Evolutionary conservation across 441 rosid genomes (phyloP).

Genomic region (Aleurites moluccanus): DNA sequence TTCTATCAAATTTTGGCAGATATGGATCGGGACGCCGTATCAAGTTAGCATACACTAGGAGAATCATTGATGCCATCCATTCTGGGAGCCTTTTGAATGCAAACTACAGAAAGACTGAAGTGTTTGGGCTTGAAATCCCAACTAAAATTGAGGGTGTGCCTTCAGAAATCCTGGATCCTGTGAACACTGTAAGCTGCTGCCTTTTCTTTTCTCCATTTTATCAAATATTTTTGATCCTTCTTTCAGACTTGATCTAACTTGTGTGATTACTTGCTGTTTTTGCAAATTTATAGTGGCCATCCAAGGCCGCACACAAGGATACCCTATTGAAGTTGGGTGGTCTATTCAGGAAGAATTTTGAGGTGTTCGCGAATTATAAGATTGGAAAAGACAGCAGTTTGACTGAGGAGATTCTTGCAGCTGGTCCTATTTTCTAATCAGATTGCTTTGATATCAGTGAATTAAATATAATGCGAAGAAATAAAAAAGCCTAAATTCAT

Average conservation of each 20-base stretch:
- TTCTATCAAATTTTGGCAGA: constrained; percentile 33
- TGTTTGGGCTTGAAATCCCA: constrained; percentile 82
- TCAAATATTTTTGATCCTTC: background rate
- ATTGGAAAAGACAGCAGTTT: constrained; percentile 71
- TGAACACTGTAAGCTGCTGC: constrained; percentile 54
- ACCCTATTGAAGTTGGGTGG: constrained; percentile 73
- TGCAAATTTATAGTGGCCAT: constrained; percentile 53
- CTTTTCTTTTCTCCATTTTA: background rate
- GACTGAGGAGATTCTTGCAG: constrained; percentile 73
- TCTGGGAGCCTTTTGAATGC: constrained; percentile 67
- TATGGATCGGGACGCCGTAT: constrained; percentile 81
- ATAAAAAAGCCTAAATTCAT: background rate
- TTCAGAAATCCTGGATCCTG: constrained; percentile 70
- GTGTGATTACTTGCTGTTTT: no score
- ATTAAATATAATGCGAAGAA: background rate
- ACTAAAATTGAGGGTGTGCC: constrained; percentile 75
- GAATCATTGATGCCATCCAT: constrained; percentile 84
- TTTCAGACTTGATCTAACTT: background rate
- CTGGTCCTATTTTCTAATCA: constrained; percentile 60
- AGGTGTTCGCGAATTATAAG: constrained; percentile 60
- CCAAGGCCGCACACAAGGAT: constrained; percentile 66
- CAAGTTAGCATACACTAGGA: constrained; percentile 71
- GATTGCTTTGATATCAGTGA: background rate
- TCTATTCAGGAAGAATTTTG: constrained; percentile 75
- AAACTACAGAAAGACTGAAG: constrained; percentile 61